Conservation (phyloP, 106 monocot species). For the Apostasia ramifera region DNA sequence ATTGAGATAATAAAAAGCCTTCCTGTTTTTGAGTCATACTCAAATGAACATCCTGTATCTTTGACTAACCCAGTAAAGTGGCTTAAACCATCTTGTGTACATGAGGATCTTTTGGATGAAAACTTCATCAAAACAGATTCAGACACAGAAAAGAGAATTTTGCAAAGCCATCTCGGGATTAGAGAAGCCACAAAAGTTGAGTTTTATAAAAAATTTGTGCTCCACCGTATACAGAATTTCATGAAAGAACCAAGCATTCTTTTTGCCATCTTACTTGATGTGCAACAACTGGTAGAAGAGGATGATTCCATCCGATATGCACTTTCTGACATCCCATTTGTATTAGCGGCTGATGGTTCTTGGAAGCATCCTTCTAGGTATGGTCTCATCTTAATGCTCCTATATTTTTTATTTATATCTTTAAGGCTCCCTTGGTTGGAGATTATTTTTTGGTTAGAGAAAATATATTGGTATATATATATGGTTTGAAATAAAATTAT, state of each 20-base stretch:
- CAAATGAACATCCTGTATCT: slow-evolving; percentile 37
- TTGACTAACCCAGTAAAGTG: slow-evolving; percentile 70
- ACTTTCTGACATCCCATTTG: slow-evolving; percentile 64
- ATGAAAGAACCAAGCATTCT: slow-evolving; percentile 44
- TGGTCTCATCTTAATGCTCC: slow-evolving; percentile 8
- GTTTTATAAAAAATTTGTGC: slow-evolving; percentile 71
- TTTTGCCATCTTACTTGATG: slow-evolving; percentile 58
- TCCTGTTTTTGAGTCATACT: slow-evolving; percentile 87
- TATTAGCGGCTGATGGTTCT: slow-evolving; percentile 72
- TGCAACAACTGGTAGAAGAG: slow-evolving; percentile 54
- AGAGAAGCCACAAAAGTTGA: slow-evolving; percentile 64
- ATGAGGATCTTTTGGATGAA: slow-evolving; percentile 76
- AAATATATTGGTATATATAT: too few species aligned
- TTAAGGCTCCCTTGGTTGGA: too few species aligned
- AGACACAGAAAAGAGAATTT: slow-evolving; percentile 68
- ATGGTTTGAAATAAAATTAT: too few species aligned
- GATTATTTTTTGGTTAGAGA: too few species aligned
- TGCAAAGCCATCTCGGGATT: slow-evolving; percentile 48
- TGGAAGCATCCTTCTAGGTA: slow-evolving; percentile 88
- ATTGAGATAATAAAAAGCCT: slow-evolving; percentile 68
- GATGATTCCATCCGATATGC: slow-evolving; percentile 44
- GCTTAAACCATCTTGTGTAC: slow-evolving; percentile 76
- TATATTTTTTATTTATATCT: too few species aligned
- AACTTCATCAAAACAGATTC: slow-evolving; percentile 74
- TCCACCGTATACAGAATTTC: slow-evolving; percentile 59